These are phyloP conservation scores for Coemansia sp. DNA, from an alignment of 192 early-diverging fungal species.

Conservation along the genomic window DNA sequence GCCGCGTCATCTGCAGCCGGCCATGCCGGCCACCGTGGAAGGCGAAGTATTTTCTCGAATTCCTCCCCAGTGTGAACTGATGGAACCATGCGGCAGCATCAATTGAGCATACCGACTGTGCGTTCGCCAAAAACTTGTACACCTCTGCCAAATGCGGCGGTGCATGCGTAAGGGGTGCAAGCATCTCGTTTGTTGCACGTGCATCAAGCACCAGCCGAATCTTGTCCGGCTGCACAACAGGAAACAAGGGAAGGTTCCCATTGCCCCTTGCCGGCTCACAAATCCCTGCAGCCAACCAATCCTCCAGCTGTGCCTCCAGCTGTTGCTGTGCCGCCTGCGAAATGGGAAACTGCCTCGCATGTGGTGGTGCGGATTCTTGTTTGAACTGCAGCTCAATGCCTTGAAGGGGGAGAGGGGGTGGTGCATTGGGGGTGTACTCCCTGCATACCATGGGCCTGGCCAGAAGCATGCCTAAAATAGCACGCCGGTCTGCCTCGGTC, in stretches of 20 bases:
- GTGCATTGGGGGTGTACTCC: neutral
- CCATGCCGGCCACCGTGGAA: neutral
- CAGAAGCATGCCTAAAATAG: neutral
- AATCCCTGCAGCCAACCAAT: neutral
- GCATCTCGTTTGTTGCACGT: neutral
- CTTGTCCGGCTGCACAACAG: neutral
- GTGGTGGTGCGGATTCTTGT: neutral
- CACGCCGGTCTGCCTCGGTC: neutral
- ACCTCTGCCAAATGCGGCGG: neutral
- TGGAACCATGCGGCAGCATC: conserved; percentile 12
- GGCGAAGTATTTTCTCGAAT: conserved; percentile 1
- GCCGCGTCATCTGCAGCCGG: conserved; percentile 3
- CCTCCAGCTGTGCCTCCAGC: neutral
- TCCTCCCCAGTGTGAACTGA: neutral
- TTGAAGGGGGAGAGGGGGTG: neutral
- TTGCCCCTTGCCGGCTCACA: neutral
- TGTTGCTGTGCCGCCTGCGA: neutral
- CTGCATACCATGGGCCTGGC: neutral
- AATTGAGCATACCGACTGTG: conserved; percentile 3
- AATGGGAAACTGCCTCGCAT: neutral
- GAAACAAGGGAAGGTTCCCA: neutral
- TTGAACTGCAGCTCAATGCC: neutral
- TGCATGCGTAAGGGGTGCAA: neutral
- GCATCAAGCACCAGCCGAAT: neutral
- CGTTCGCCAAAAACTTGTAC: neutral